Evolutionary conservation across 371 early-diverging fungal genomes (phyloP).

Genomic region (Saksenaea vasiformis): DNA sequence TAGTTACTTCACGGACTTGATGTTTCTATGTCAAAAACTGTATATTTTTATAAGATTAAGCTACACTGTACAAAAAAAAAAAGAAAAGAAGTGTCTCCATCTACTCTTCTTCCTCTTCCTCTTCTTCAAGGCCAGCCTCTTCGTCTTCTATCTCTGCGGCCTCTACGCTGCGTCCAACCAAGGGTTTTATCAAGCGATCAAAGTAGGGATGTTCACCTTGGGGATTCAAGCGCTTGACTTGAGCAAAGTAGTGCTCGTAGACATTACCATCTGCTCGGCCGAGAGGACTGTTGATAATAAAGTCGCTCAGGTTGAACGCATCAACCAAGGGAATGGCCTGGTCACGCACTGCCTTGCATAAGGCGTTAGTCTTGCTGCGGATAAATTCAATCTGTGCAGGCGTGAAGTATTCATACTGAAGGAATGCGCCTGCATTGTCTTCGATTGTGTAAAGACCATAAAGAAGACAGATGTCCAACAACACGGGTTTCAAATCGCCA

Average conservation of each 20-base stretch:
- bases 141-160: slow-evolving; percentile 46
- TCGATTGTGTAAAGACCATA: slow-evolving; percentile 85
- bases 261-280: slow-evolving; percentile 89
- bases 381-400: slow-evolving; percentile 73
- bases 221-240: slow-evolving; percentile 78
- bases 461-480: slow-evolving; percentile 73
- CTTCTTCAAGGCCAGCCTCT: slow-evolving; percentile 40
- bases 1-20: too few species aligned
- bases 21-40: too few species aligned
- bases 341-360: slow-evolving; percentile 75
- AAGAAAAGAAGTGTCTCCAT: too few species aligned
- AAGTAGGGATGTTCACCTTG: slow-evolving; percentile 81
- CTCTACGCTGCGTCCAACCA: slow-evolving; percentile 66
- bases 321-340: slow-evolving; percentile 88
- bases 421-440: slow-evolving; percentile 85
- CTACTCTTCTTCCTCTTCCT: slow-evolving; percentile 33
- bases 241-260: slow-evolving; percentile 86
- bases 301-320: slow-evolving; percentile 86
- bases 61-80: neutral
- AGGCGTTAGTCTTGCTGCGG: slow-evolving; percentile 63
- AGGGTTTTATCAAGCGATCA: slow-evolving; percentile 77
- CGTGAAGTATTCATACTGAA: slow-evolving; percentile 83
- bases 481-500: slow-evolving; percentile 49
- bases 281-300: slow-evolving; percentile 86
- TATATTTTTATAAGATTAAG: neutral